phyloP scores from a whole-genome alignment of 108 stramenopile genomes.

The Skeletonema marinoi region DNA sequence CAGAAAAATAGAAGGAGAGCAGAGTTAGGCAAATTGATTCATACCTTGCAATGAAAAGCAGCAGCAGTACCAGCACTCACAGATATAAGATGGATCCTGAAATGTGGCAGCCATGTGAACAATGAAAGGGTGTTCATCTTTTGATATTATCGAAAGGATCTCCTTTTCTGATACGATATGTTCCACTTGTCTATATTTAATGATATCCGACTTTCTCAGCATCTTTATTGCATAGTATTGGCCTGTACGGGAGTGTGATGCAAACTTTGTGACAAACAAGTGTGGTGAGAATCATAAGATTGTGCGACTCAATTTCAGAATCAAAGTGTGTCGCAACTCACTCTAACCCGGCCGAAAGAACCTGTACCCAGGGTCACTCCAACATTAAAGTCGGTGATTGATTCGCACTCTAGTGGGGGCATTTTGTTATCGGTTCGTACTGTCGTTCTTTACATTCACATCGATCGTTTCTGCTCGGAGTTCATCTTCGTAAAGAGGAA shows the following conservation, averaged over 20 bases:
- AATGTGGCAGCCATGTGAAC: constrained; percentile 65
- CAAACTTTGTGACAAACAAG: constrained; percentile 23
- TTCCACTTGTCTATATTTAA: constrained; percentile 71
- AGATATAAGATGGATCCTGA: constrained; percentile 61
- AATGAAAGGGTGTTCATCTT: constrained; percentile 75
- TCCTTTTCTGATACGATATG: constrained; percentile 83
- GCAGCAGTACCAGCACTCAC: no score
- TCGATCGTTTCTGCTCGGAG: no score
- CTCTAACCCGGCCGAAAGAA: constrained; percentile 81
- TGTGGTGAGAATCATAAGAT: no score
- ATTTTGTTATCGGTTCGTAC: neutral
- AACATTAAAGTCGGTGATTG: constrained; percentile 66
- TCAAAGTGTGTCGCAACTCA: neutral
- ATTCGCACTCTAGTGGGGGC: constrained; percentile 22
- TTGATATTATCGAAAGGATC: constrained; percentile 54
- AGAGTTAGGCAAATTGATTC: constrained; percentile 2
- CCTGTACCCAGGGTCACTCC: constrained; percentile 88
- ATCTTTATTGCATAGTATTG: constrained; percentile 80
- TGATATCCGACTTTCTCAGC: constrained; percentile 76
- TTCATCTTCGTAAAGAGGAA: no score
- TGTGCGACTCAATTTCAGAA: neutral
- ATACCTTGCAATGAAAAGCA: no score
- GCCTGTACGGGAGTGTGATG: constrained; percentile 60
- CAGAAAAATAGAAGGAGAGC: no score
- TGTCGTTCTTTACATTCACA: no score